Evolutionary conservation across 192 early-diverging fungal genomes (phyloP).

Genomic region (Entomortierella chlamydospora): DNA sequence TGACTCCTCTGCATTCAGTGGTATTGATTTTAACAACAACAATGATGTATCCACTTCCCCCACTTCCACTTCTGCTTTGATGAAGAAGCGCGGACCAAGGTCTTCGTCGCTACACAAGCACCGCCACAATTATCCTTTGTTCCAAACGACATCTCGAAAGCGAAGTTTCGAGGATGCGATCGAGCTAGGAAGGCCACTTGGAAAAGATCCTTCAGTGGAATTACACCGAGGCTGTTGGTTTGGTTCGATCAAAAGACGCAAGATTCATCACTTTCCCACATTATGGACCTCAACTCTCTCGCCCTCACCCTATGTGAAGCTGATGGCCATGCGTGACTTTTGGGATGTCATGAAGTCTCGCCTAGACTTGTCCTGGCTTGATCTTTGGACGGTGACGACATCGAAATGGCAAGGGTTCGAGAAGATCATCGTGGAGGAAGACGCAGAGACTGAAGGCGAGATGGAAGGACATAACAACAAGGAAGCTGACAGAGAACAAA

Average conservation of each 20-base stretch:
- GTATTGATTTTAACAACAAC: neutral
- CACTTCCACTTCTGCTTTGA: neutral
- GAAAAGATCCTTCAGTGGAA: constrained; percentile 28
- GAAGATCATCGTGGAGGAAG: constrained; percentile 3
- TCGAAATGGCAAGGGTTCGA: constrained; percentile 1
- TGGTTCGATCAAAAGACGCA: constrained; percentile 45
- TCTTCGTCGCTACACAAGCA: neutral
- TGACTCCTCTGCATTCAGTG: neutral
- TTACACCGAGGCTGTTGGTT: constrained; percentile 22
- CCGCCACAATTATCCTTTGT: neutral
- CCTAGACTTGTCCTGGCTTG: constrained; percentile 33
- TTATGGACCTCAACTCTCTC: constrained; percentile 43
- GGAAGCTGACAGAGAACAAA: neutral
- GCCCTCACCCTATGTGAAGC: constrained; percentile 34
- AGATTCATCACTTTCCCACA: constrained; percentile 48
- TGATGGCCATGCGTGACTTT: constrained; percentile 43
- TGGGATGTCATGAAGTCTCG: constrained; percentile 46
- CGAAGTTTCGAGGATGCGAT: constrained; percentile 42
- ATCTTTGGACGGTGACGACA: constrained; percentile 21
- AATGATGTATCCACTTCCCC: neutral
- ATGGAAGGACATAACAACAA: neutral
- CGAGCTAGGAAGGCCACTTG: constrained; percentile 33
- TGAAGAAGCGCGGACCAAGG: neutral
- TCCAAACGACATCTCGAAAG: constrained; percentile 23
- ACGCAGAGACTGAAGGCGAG: neutral